phyloP scores from a whole-genome alignment of 2,329 filamentous ascomycete species.

The Phialophora expanda region DNA sequence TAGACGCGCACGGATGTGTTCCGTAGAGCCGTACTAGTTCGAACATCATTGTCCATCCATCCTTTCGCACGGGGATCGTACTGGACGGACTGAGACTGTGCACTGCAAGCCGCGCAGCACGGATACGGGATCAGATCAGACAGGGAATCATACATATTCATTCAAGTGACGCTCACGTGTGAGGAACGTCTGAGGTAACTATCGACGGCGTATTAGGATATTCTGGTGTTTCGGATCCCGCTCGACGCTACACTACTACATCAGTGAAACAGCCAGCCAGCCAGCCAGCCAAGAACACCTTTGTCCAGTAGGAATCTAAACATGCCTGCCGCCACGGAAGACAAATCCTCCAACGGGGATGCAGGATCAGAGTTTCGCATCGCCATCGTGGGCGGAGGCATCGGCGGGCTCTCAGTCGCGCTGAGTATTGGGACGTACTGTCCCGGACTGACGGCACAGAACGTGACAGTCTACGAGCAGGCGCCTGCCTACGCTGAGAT shows the following conservation, averaged over 20 bases:
- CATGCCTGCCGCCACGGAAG: slow-evolving; percentile 11
- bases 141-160: neutral
- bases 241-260: neutral
- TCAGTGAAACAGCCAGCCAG: neutral
- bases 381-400: slow-evolving; percentile 15
- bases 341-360: neutral
- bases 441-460: slow-evolving; percentile 4
- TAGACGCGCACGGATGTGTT: too few species aligned
- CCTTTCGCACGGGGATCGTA: too few species aligned
- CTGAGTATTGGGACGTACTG: slow-evolving; percentile 16
- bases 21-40: too few species aligned
- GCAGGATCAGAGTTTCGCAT: slow-evolving; percentile 7
- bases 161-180: neutral
- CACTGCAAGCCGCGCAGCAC: neutral
- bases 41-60: too few species aligned
- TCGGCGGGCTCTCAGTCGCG: slow-evolving; percentile 15
- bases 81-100: neutral
- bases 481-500: slow-evolving; percentile 15
- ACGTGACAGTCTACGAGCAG: slow-evolving; percentile 19
- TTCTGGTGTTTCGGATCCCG: neutral
- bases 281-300: too few species aligned
- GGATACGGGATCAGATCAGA: neutral
- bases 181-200: neutral
- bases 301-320: neutral
- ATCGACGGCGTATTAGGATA: neutral